Percentiles rank a stretch among this genome's conserved stretches.
These are phyloP conservation scores for Thymus quinquecostatus DNA, from an alignment of 257 asterid species.

Conservation along the genomic window DNA sequence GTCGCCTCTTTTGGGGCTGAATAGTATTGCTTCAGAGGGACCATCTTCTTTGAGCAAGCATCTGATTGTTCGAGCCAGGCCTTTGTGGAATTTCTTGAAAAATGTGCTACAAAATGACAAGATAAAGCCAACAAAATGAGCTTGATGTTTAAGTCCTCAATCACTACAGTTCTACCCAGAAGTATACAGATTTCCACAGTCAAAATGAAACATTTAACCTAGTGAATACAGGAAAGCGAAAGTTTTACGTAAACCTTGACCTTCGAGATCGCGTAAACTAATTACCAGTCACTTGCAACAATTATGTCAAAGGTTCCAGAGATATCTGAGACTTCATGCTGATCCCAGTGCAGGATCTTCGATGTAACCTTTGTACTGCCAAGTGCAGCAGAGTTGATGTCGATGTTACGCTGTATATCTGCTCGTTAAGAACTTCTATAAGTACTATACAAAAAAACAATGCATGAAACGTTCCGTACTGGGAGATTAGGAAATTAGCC, in stretches of 20 bases:
- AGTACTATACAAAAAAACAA: slow-evolving; percentile 14
- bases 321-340: slow-evolving; percentile 40
- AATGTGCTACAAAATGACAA: slow-evolving; percentile 61
- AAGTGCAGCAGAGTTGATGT: slow-evolving; percentile 61
- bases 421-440: slow-evolving; percentile 54
- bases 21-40: slow-evolving; percentile 77
- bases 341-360: slow-evolving; percentile 84
- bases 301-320: slow-evolving; percentile 62
- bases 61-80: slow-evolving; percentile 73
- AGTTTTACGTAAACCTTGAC: not conserved
- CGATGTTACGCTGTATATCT: slow-evolving; percentile 74
- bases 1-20: slow-evolving; percentile 89
- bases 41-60: slow-evolving; percentile 65
- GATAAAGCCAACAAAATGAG: too few species aligned
- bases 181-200: slow-evolving; percentile 1
- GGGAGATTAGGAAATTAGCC: not conserved
- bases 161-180: slow-evolving; percentile 3
- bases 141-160: too few species aligned
- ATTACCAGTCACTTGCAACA: slow-evolving; percentile 96
- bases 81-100: slow-evolving; percentile 78
- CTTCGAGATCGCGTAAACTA: slow-evolving; percentile 19
- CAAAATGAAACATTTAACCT: not conserved
- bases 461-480: slow-evolving; percentile 15
- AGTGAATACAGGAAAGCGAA: slow-evolving; percentile 26
- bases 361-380: slow-evolving; percentile 72